phyloP scores from a whole-genome alignment of 2,329 filamentous ascomycete genomes.

The Pestalotiopsis sp. region DNA sequence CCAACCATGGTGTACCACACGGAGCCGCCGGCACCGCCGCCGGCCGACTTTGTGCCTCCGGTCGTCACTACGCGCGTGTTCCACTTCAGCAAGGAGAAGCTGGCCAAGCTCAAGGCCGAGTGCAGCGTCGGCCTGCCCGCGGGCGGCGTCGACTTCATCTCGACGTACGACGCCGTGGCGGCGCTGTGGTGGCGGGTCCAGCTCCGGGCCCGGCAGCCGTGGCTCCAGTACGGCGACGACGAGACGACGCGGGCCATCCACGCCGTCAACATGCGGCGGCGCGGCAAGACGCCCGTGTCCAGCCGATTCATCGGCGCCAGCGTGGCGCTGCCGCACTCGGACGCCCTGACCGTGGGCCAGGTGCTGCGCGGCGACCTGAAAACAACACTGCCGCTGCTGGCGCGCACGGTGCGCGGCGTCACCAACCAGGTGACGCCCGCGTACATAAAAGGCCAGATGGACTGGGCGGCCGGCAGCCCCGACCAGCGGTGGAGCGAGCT shows the following conservation, averaged over 20 bases:
- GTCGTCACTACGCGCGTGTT: slow-evolving; percentile 6
- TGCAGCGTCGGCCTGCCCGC: not conserved
- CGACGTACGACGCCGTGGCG: slow-evolving; percentile 7
- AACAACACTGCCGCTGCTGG: slow-evolving; percentile 1
- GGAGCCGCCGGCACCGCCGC: not conserved
- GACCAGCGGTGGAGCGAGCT: slow-evolving; percentile 9
- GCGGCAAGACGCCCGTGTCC: not conserved
- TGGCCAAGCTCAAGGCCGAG: slow-evolving; percentile 1
- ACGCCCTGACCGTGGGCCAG: not conserved
- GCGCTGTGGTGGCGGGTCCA: slow-evolving; percentile 5
- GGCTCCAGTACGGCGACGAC: not conserved
- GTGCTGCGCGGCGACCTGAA: not conserved
- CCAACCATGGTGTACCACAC: slow-evolving; percentile 1
- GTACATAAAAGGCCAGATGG: slow-evolving; percentile 2
- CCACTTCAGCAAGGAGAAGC: not conserved
- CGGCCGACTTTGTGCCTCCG: not conserved
- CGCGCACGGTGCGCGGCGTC: slow-evolving; percentile 2
- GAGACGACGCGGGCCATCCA: not conserved
- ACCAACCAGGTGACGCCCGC: not conserved
- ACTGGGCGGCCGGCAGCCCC: not conserved
- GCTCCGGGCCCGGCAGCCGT: not conserved
- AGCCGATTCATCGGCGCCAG: not conserved
- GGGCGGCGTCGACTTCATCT: not conserved
- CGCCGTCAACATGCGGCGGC: not conserved
- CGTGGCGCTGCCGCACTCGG: not conserved